A percentile compares a stretch with the other conserved stretches of the same genome.
These are phyloP conservation scores for Phaseolus lunatus DNA, from an alignment of 306 rosid genomes.

Conservation along the genomic window DNA sequence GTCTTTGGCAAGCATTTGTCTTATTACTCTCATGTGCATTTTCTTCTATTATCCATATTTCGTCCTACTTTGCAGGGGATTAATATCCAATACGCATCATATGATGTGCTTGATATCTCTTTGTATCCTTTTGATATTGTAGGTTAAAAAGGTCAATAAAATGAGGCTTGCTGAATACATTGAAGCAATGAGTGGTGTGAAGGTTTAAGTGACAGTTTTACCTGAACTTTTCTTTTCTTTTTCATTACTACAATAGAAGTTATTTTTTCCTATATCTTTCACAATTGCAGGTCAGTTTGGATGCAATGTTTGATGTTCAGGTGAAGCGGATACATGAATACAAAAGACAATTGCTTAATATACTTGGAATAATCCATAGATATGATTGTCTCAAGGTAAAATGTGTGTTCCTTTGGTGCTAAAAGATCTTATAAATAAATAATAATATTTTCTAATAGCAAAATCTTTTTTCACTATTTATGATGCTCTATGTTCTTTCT, in stretches of 20 bases:
- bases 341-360: conserved; percentile 82
- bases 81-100: background rate
- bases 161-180: conserved; percentile 81
- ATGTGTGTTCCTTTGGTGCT: conserved; percentile 20
- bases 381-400: conserved; percentile 81
- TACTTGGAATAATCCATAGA: conserved; percentile 75
- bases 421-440: conserved; percentile 31
- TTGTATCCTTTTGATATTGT: conserved; percentile 37
- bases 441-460: conserved; percentile 15
- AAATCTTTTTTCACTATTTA: conserved; percentile 27
- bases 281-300: conserved; percentile 69
- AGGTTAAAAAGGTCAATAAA: conserved; percentile 78
- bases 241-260: conserved; percentile 37
- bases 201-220: conserved; percentile 53
- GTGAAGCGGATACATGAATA: conserved; percentile 83
- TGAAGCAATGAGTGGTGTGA: conserved; percentile 74
- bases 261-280: conserved; percentile 40
- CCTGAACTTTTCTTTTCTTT: conserved; percentile 12
- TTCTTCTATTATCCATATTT: no score
- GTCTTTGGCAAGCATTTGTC: no score
- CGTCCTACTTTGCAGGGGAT: no score
- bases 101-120: conserved; percentile 26
- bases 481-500: conserved; percentile 20
- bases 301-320: conserved; percentile 88
- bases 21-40: no score